Evolutionary conservation across 2,329 filamentous ascomycete genomes (phyloP).

Genomic region (Aspergillus sp.): DNA sequence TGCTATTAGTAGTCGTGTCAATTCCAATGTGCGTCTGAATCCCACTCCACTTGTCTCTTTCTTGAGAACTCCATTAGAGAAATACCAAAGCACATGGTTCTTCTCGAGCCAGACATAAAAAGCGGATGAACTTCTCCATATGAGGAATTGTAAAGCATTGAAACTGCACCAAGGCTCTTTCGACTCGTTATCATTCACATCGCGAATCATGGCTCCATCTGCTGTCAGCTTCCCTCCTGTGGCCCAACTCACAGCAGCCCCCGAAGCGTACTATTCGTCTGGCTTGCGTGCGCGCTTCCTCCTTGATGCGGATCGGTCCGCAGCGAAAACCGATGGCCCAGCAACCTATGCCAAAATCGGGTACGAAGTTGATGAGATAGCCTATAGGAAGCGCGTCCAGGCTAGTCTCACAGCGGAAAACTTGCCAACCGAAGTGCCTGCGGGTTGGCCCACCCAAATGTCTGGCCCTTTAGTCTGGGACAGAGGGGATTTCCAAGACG

Average conservation of each 20-base stretch:
- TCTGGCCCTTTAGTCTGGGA: slow-evolving; percentile 12
- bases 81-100: background rate
- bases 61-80: background rate
- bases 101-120: slow-evolving; percentile 7
- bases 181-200: slow-evolving; percentile 3
- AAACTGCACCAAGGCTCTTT: background rate
- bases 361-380: slow-evolving; percentile 13
- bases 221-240: slow-evolving; percentile 6
- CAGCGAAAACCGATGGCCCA: background rate
- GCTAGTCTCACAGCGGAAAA: slow-evolving; percentile 9
- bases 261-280: slow-evolving; percentile 13
- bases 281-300: slow-evolving; percentile 13
- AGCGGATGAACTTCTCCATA: slow-evolving; percentile 1
- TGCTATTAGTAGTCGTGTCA: background rate
- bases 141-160: background rate
- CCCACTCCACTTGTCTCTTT: slow-evolving; percentile 2
- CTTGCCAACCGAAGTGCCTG: slow-evolving; percentile 9
- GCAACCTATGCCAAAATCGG: slow-evolving; percentile 11
- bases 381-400: slow-evolving; percentile 16
- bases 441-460: slow-evolving; percentile 12
- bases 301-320: slow-evolving; percentile 12
- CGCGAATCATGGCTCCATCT: slow-evolving; percentile 9
- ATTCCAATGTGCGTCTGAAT: slow-evolving; percentile 6
- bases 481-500: slow-evolving; percentile 6
- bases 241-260: slow-evolving; percentile 2